Evolutionary conservation across 1,284 basidiomycete species (phyloP), one percentile per base, ranked within the genome.

Genomic region (Tylopilus orsonianus): DNA sequence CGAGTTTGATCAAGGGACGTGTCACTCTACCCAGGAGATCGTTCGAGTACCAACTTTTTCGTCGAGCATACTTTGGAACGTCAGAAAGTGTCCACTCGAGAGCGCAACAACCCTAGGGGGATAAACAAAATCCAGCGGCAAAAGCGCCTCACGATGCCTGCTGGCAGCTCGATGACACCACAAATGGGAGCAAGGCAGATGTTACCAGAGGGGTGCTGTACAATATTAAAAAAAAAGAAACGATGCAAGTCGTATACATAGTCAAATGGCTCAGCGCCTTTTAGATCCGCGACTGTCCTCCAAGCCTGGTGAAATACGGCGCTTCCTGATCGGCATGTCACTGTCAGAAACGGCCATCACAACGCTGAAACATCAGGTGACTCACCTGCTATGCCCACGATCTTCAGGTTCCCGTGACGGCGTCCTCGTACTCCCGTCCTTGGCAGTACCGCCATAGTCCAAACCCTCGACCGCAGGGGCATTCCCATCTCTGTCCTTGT

Each of bases 401-500:
- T 84, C 81, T 54, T 83, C 80, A 29, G 79, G 75, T 55, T 84
- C 79, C 10, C 75, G 75, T 40, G 77, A 81, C 0, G 77, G 71
- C 46, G 76, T 80, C 58, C 78, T 66, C 52, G 69, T 71, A 55
- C 62, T 65, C 58, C 64, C 64, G 53, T 69, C 75, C 57, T 72
- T 75, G 54, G 49, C 69, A 62, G 50, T 72, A 6, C 85, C 87
- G 6, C 87, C 87, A 56, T 91, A 92, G 62, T 92, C 90, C 60
- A 92, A 68, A n/a, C 88, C 88, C 57, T 90, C 87, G 8, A 87
- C 85, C 33, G 86, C 85, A 49, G 85, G 82, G 2, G 84, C 85
- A 59, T 87, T 88, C 12, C 80, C 81, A 60, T 90, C 87, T 30
- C 89, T 78, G 65, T 92, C 89, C 69, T 90, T 91, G 71, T 92